These are phyloP conservation scores for Backusella mclennaniae DNA, from an alignment of 192 early-diverging fungal genomes.

Conservation along the genomic window DNA sequence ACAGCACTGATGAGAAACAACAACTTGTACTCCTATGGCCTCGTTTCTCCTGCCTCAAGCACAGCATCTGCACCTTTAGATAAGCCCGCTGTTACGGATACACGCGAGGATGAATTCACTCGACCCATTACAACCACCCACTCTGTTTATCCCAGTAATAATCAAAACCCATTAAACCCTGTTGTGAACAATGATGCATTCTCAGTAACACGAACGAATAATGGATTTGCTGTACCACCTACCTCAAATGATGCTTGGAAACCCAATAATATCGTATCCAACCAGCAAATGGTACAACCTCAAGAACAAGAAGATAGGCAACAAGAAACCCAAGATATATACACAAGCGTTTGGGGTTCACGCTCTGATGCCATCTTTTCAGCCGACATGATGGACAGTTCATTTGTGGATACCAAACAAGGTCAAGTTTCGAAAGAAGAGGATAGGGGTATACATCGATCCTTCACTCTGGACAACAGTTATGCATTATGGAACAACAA, in stretches of 20 bases:
- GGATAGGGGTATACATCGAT: neutral
- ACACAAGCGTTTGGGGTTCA: neutral
- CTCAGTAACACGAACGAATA: neutral
- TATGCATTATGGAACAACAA: conserved; percentile 1
- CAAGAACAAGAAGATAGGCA: neutral
- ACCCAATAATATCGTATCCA: neutral
- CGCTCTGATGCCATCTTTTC: neutral
- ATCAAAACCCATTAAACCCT: neutral
- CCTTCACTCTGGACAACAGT: neutral
- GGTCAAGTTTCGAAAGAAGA: neutral
- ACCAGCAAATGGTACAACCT: neutral
- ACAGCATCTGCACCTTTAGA: conserved; percentile 3
- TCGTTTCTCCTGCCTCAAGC: conserved; percentile 7
- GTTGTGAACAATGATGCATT: neutral
- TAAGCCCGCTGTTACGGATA: neutral
- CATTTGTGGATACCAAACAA: neutral
- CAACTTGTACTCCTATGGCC: neutral
- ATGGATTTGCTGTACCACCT: neutral
- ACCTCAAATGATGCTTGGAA: neutral
- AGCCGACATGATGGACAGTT: neutral
- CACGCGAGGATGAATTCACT: neutral
- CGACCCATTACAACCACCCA: neutral
- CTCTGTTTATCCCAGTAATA: neutral
- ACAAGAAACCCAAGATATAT: conserved; percentile 6
- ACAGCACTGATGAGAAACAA: neutral